Conservation (phyloP, 2,329 filamentous ascomycete species). For the Mycosphaerella sp. region DNA sequence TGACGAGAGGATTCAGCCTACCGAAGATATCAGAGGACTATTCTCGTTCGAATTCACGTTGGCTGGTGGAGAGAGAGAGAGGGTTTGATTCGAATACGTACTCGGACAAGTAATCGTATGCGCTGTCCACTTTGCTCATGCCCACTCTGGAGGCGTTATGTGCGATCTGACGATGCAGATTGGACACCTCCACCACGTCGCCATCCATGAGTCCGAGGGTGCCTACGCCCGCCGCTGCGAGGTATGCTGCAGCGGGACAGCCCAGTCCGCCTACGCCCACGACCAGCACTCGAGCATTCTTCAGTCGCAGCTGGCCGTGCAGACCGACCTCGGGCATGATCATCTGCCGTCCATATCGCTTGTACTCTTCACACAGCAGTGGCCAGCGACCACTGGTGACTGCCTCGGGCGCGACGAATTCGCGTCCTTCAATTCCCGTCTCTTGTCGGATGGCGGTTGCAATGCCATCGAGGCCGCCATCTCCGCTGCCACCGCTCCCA, state of each 20-base stretch:
- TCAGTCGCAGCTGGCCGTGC: constrained; percentile 68
- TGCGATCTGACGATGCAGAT: constrained; percentile 85
- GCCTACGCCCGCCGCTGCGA: constrained; percentile 82
- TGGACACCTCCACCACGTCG: constrained; percentile 80
- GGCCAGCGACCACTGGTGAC: constrained; percentile 52
- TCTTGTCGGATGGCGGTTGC: constrained; percentile 22
- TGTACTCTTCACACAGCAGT: constrained; percentile 65
- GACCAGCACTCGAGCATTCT: constrained; percentile 64
- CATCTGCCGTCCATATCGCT: constrained; percentile 82
- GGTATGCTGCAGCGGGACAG: constrained; percentile 86
- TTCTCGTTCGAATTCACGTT: background rate
- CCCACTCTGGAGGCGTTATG: constrained; percentile 67
- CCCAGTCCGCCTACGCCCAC: constrained; percentile 85
- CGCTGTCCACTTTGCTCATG: constrained; percentile 73
- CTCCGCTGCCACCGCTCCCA: background rate
- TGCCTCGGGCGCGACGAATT: constrained; percentile 15
- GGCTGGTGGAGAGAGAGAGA: background rate
- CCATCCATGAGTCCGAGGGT: constrained; percentile 79
- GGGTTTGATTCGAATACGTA: constrained; percentile 31
- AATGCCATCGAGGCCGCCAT: constrained; percentile 14
- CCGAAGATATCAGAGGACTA: constrained; percentile 12
- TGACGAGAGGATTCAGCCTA: constrained; percentile 61
- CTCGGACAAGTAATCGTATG: constrained; percentile 38
- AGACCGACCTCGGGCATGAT: constrained; percentile 78
- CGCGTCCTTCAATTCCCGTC: constrained; percentile 12